These are phyloP conservation scores for Citropsis articulata DNA, from an alignment of 345 rosid genomes.

Conservation along the genomic window DNA sequence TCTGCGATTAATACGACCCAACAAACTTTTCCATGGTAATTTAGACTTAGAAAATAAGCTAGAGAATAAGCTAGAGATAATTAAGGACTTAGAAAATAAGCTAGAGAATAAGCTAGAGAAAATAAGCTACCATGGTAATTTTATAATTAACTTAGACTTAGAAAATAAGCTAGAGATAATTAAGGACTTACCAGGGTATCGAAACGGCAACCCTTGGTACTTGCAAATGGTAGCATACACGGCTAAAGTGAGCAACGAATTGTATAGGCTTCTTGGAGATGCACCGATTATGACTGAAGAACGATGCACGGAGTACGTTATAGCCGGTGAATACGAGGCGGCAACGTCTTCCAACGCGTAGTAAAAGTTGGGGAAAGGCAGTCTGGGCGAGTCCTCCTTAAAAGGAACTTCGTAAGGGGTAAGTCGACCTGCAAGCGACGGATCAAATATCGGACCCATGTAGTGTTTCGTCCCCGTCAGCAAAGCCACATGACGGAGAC, in stretches of 20 bases:
- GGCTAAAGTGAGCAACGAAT: neutral
- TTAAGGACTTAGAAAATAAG: neutral
- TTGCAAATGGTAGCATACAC: neutral
- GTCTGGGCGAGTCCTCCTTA: conserved; percentile 20
- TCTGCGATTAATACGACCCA: no score
- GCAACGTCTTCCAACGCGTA: conserved; percentile 27
- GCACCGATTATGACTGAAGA: conserved; percentile 31
- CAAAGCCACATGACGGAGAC: conserved; percentile 19
- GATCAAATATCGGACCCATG: conserved; percentile 26
- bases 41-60: no score
- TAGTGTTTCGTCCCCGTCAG: conserved; percentile 36
- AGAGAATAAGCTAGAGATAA: no score
- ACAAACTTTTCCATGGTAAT: no score
- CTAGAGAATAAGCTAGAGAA: no score
- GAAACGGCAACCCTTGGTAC: neutral
- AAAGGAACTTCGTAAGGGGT: conserved; percentile 26
- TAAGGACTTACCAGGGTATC: neutral
- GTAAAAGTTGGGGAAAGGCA: conserved; percentile 38
- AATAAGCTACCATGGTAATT: no score
- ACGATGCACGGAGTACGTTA: conserved; percentile 28
- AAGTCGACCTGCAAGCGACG: neutral
- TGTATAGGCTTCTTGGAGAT: conserved; percentile 18
- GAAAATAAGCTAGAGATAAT: no score
- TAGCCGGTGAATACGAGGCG: neutral
- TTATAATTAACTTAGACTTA: no score